These are phyloP conservation scores for Tylopilus sp. DNA, from an alignment of 768 basidiomycete genomes.

Conservation along the genomic window DNA sequence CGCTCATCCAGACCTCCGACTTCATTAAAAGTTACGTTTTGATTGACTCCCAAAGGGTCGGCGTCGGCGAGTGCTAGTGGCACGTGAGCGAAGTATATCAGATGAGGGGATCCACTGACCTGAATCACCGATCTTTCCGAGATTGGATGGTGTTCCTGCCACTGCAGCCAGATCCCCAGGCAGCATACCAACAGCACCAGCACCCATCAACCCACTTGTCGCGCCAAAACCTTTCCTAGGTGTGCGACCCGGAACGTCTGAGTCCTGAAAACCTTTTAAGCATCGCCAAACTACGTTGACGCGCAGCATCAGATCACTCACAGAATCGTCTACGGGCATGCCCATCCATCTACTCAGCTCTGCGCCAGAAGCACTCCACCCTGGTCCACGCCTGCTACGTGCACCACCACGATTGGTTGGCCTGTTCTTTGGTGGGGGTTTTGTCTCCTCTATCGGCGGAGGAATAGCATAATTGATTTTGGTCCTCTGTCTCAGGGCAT, in stretches of 20 bases:
- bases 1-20: slow-evolving; percentile 95
- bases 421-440: slow-evolving; percentile 34
- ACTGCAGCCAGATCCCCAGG: slow-evolving; percentile 56
- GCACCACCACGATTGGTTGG: slow-evolving; percentile 38
- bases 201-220: slow-evolving; percentile 49
- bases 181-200: slow-evolving; percentile 51
- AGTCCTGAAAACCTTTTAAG: slow-evolving; percentile 48
- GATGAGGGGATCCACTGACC: slow-evolving; percentile 38
- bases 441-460: slow-evolving; percentile 73
- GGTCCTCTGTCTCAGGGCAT: slow-evolving; percentile 59
- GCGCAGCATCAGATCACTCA: slow-evolving; percentile 24
- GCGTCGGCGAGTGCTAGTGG: slow-evolving; percentile 81
- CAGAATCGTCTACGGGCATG: slow-evolving; percentile 68
- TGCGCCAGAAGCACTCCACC: slow-evolving; percentile 78
- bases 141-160: slow-evolving; percentile 78
- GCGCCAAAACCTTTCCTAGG: slow-evolving; percentile 65
- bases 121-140: slow-evolving; percentile 81
- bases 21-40: slow-evolving; percentile 93
- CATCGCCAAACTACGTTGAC: neutral
- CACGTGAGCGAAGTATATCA: slow-evolving; percentile 10
- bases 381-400: slow-evolving; percentile 47
- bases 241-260: slow-evolving; percentile 62
- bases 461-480: slow-evolving; percentile 79
- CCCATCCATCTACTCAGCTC: slow-evolving; percentile 80
- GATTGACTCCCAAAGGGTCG: slow-evolving; percentile 92